Conservation (phyloP, 805 yeast genomes). For the Yarrowia sp. region DNA sequence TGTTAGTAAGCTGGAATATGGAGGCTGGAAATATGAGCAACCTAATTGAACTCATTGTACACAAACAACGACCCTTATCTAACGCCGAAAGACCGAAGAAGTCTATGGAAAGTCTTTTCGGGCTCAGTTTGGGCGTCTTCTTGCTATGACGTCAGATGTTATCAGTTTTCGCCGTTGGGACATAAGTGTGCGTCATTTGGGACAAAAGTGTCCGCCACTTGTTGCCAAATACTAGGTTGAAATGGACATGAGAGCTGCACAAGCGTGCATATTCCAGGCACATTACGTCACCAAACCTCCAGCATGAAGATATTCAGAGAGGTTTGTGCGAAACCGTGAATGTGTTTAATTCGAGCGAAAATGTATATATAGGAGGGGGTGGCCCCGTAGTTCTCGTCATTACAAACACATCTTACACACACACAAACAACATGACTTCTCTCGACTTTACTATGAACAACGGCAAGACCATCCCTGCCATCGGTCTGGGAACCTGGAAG, state of each 20-base stretch:
- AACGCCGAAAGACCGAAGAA: neutral
- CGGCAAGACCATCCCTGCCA: conserved; percentile 67
- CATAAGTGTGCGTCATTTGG: conserved; percentile 16
- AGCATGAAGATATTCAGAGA: conserved; percentile 12
- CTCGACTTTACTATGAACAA: conserved; percentile 57
- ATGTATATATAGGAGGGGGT: conserved; percentile 17
- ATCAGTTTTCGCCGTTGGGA: neutral
- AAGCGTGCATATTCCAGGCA: neutral
- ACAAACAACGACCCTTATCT: neutral
- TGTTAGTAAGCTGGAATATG: neutral
- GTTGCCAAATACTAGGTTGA: neutral
- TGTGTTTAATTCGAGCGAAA: neutral
- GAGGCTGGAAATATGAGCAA: no score
- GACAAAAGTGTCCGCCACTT: conserved; percentile 16
- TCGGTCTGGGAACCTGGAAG: conserved; percentile 73
- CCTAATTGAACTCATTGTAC: no score
- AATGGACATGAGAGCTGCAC: no score
- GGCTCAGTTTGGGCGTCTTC: no score
- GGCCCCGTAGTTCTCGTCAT: neutral
- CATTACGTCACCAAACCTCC: conserved; percentile 34
- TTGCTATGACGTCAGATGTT: conserved; percentile 26
- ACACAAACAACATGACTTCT: conserved; percentile 25
- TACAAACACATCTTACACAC: conserved; percentile 7
- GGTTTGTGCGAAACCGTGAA: conserved; percentile 5
- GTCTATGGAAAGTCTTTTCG: neutral